Base-by-base conservation (phyloP, 352 stramenopile genomes). In the Phytophthora cajani region DNA sequence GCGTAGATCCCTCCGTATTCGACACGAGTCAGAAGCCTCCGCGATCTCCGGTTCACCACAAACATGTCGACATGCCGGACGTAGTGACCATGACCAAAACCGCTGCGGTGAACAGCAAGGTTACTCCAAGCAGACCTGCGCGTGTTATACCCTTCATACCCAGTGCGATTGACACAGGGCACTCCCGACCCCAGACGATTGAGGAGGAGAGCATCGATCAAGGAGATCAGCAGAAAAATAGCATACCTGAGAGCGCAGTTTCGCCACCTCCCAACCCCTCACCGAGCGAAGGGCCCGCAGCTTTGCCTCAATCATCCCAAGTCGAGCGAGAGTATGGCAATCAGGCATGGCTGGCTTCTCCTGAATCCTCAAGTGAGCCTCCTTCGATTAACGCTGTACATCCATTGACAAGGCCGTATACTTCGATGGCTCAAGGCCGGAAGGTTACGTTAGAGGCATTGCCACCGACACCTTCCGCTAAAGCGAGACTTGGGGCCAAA, bases 21-120 rank as follows among this genome's bases (percentile, higher is more conserved):
- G 40, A 64, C 21, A 8, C 50, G 19, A 8, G 14, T 8, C 19
- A 59, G 8, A 67, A 64, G 9, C 50, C 46, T 32, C 60, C 38
- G 2, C 57, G n/a, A 10, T 23, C 47, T 62, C 62, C 21, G 38
- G 67, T 21, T 16, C 58, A 9, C 46, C 75, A 56, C 42, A 58
- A 44, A 62, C 62, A 4, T n/a, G 58, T 64, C 40, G 67, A 75
- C 51, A 74, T 74, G 16, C 62, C 62, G 0, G 70, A 65, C 19
- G 68, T 46, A 64, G 84, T 78, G 58, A 75, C 68, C 50, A 8
- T 44, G 38, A 44, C 38, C 38, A 89, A 72, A 62, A 78, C 78
- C 11, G 71, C 80, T 25, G 46, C 52, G 38, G 52, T 75, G 38
- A 72, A 52, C 40, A 69, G 40, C 40, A 78, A 75, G 49, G 51